phyloP scores from a whole-genome alignment of 352 stramenopile genomes.

The Pythium scleroteichum region DNA sequence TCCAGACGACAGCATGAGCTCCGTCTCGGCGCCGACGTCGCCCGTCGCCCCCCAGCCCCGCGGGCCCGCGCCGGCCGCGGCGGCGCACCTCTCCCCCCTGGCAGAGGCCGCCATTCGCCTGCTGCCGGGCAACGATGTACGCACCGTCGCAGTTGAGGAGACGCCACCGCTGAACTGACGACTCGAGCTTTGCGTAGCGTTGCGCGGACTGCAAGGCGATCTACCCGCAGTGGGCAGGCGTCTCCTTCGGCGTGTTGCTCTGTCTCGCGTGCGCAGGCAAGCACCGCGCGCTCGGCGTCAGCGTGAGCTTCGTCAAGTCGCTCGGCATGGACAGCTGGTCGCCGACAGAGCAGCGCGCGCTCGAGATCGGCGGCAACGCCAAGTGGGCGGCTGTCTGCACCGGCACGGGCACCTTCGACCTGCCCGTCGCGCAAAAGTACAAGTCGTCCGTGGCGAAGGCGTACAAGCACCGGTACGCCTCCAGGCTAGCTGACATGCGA shows the following conservation, averaged over 20 bases:
- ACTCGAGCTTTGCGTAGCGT: slow-evolving; percentile 33
- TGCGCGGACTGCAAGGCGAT: slow-evolving; percentile 82
- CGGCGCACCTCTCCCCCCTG: slow-evolving; percentile 44
- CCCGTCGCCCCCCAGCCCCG: not conserved
- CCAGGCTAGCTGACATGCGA: too few relatives aligned
- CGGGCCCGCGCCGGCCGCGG: not conserved
- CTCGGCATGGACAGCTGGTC: slow-evolving; percentile 80
- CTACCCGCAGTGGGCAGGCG: slow-evolving; percentile 80
- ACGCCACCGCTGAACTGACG: not conserved
- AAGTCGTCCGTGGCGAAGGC: slow-evolving; percentile 53
- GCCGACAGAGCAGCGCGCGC: slow-evolving; percentile 39
- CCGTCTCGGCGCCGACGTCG: not conserved
- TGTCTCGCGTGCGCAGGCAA: slow-evolving; percentile 74
- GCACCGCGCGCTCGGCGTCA: slow-evolving; percentile 79
- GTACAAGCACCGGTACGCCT: slow-evolving; percentile 51
- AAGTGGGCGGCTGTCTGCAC: slow-evolving; percentile 80
- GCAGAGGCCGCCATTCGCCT: slow-evolving; percentile 60
- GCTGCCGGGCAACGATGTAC: slow-evolving; percentile 76
- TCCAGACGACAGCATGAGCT: not conserved
- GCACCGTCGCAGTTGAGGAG: slow-evolving; percentile 7
- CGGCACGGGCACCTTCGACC: slow-evolving; percentile 43
- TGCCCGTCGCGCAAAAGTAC: slow-evolving; percentile 65
- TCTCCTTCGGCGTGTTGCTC: slow-evolving; percentile 83
- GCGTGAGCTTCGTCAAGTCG: slow-evolving; percentile 85
- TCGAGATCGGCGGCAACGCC: slow-evolving; percentile 79